phyloP scores from a whole-genome alignment of 1,284 basidiomycete genomes.

The Apiotrichum mycotoxinovorans region DNA sequence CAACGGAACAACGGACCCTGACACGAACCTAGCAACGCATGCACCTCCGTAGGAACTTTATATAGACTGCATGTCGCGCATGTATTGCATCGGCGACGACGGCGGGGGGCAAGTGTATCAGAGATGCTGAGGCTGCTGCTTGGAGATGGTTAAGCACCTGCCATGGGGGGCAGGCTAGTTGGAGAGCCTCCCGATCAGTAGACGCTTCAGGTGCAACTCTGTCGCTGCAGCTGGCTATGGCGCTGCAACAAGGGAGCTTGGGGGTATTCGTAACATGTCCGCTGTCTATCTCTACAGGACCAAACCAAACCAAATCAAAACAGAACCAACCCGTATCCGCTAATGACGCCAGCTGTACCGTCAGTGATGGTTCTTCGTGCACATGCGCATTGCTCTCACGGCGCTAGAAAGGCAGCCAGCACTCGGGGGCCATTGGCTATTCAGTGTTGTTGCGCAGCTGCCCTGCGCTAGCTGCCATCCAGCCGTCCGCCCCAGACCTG shows the following conservation, averaged over 20 bases:
- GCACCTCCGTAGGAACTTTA: not conserved
- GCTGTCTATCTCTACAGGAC: not conserved
- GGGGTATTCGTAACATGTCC: not conserved
- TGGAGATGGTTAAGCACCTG: too few species aligned
- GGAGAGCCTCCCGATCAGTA: too few species aligned
- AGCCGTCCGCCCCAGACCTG: too few species aligned
- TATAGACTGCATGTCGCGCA: slow-evolving; percentile 3
- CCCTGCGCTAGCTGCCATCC: too few species aligned
- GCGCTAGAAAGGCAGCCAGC: not conserved
- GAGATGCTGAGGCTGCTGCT: not conserved
- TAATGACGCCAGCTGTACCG: slow-evolving; percentile 13
- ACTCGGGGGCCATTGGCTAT: too few species aligned
- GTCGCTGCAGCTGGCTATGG: too few species aligned
- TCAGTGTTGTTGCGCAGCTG: too few species aligned
- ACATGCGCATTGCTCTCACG: not conserved
- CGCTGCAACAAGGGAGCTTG: too few species aligned
- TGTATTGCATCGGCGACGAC: slow-evolving; percentile 2
- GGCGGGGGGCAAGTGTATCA: not conserved
- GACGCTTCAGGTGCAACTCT: too few species aligned
- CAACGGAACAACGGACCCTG: slow-evolving; percentile 4
- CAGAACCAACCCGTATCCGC: too few species aligned
- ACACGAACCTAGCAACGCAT: slow-evolving; percentile 1
- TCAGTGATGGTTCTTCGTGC: not conserved
- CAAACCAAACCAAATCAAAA: slow-evolving; percentile 2
- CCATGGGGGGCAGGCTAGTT: too few species aligned